phyloP scores from a whole-genome alignment of 768 basidiomycete species.

The Boletellus emodensis region DNA sequence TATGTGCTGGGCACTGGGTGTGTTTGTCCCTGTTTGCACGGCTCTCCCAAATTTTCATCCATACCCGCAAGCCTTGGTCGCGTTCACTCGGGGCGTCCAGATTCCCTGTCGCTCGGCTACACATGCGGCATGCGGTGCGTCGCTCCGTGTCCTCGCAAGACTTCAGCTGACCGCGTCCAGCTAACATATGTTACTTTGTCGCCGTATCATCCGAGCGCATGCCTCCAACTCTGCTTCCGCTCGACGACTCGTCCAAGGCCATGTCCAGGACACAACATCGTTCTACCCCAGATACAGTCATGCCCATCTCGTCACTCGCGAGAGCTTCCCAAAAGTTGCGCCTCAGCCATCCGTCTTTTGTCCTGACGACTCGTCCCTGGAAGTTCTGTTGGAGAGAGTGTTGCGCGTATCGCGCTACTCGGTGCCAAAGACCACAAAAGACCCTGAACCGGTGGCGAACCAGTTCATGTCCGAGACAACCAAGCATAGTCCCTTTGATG shows the following conservation, averaged over 20 bases:
- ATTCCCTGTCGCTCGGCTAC: constrained; percentile 26
- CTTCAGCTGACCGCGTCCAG: constrained; percentile 28
- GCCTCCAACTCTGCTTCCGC: constrained; percentile 28
- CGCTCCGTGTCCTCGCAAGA: background rate
- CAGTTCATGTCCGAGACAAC: constrained; percentile 10
- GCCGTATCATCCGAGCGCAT: constrained; percentile 50
- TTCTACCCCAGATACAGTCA: constrained; percentile 8
- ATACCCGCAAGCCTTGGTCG: constrained; percentile 10
- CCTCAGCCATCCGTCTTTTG: background rate
- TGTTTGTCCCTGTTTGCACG: constrained; percentile 27
- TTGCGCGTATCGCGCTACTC: constrained; percentile 26
- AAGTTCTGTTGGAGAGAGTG: constrained; percentile 24
- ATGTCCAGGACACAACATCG: constrained; percentile 14
- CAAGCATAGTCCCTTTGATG: constrained; percentile 25
- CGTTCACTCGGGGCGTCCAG: constrained; percentile 27
- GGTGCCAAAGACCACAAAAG: constrained; percentile 19
- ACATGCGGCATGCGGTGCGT: constrained; percentile 58
- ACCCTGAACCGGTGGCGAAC: constrained; percentile 7
- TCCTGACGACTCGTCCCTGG: constrained; percentile 1
- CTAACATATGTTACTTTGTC: constrained; percentile 79
- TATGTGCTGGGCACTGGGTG: background rate
- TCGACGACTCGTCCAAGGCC: constrained; percentile 19
- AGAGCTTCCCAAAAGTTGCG: constrained; percentile 9
- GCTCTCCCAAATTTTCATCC: constrained; percentile 27
- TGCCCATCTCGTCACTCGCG: constrained; percentile 13